Conservation (phyloP, 257 asterid species). For the Thymus quinquecostatus region DNA sequence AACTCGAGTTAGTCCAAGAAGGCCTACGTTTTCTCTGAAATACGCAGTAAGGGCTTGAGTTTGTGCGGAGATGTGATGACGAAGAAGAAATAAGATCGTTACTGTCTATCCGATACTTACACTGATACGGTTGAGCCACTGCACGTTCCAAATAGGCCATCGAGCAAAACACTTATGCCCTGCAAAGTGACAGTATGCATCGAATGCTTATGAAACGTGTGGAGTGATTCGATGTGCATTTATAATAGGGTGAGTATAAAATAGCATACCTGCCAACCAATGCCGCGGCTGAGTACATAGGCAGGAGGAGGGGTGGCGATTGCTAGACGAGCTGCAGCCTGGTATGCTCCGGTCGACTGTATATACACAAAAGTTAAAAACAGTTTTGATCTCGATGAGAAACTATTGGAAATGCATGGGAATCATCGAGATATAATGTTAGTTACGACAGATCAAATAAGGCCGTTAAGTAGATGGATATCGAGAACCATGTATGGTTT, state of each 20-base stretch:
- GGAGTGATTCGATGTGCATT: too few relatives aligned
- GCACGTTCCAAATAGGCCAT: conserved; percentile 85
- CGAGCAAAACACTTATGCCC: conserved; percentile 83
- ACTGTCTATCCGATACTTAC: conserved; percentile 53
- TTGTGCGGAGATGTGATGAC: conserved; percentile 1
- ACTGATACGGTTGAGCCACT: conserved; percentile 91
- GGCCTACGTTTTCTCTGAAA: conserved; percentile 95
- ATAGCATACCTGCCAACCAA: conserved; percentile 89
- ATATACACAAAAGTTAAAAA: conserved; percentile 2
- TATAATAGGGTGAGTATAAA: not conserved
- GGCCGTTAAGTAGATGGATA: not conserved
- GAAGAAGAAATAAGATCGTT: not conserved
- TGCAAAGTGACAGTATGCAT: conserved; percentile 32
- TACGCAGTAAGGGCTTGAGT: conserved; percentile 25
- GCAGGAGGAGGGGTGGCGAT: conserved; percentile 99
- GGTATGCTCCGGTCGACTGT: conserved; percentile 92
- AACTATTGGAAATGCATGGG: not conserved
- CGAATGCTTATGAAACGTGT: too few relatives aligned
- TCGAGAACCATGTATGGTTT: not conserved
- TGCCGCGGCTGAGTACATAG: conserved; percentile 90
- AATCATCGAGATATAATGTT: not conserved
- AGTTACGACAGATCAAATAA: too few relatives aligned
- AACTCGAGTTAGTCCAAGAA: conserved; percentile 94
- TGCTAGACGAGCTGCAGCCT: conserved; percentile 95
- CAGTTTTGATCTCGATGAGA: not conserved